Evolutionary conservation across 2,329 filamentous ascomycete species (phyloP).

Genomic region (Thermothelomyces thermophilus): DNA sequence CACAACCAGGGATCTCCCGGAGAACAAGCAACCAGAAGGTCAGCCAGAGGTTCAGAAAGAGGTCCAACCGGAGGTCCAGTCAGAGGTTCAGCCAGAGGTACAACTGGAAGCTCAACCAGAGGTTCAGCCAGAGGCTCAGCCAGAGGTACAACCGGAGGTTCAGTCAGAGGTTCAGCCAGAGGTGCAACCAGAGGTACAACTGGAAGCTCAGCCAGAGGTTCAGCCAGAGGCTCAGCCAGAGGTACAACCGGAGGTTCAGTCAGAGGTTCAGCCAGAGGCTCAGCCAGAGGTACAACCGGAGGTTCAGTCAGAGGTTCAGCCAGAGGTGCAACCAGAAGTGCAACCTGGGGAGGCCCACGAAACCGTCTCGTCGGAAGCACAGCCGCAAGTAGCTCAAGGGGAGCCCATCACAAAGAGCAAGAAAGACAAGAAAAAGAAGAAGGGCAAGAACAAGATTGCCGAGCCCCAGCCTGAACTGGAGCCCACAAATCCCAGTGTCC

Average conservation of each 20-base stretch:
- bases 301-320: background rate
- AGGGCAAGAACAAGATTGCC: constrained; percentile 21
- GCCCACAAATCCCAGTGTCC: background rate
- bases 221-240: background rate
- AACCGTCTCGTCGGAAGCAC: background rate
- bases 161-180: background rate
- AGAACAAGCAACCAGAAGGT: background rate
- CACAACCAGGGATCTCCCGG: background rate
- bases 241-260: constrained; percentile 3
- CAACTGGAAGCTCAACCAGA: too few species aligned
- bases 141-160: background rate
- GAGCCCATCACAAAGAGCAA: constrained; percentile 29
- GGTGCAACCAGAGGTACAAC: background rate
- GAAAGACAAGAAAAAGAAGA: constrained; percentile 29
- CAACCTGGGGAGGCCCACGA: background rate
- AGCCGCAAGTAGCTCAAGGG: background rate
- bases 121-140: background rate
- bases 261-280: constrained; percentile 1
- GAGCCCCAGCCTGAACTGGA: background rate
- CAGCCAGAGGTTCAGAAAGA: constrained; percentile 7
- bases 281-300: background rate
- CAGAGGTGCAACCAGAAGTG: background rate
- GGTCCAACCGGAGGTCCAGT: background rate
- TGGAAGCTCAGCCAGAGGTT: constrained; percentile 5
- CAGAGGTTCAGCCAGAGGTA: background rate